These are phyloP conservation scores for Kodamaea sp. DNA, from an alignment of 1,139 yeast species.

Conservation along the genomic window DNA sequence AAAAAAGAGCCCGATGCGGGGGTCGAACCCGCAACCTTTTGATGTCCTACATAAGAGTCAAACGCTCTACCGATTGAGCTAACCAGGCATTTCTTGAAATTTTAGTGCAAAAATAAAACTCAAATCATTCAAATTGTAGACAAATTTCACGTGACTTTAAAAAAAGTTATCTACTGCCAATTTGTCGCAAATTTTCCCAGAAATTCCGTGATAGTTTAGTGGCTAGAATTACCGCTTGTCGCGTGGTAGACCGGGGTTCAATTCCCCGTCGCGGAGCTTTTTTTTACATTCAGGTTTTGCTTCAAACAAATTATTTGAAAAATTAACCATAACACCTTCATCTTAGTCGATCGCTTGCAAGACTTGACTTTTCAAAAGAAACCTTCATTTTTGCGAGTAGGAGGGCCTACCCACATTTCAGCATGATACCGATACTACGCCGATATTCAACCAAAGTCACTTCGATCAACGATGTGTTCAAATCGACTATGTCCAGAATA, in stretches of 20 bases:
- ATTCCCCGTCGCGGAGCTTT: constrained; percentile 66
- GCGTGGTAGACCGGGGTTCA: constrained; percentile 72
- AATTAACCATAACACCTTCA: too few species aligned
- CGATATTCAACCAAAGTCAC: constrained; percentile 4
- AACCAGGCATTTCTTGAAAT: constrained; percentile 27
- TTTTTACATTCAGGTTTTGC: constrained; percentile 14
- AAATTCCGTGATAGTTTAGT: constrained; percentile 46
- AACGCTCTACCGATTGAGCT: constrained; percentile 35
- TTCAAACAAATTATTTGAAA: too few species aligned
- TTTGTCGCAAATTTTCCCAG: neutral
- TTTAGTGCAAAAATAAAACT: too few species aligned
- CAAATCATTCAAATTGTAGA: too few species aligned
- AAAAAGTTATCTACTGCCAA: too few species aligned
- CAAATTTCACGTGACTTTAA: neutral
- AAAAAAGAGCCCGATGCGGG: constrained; percentile 24
- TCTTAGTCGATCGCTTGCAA: too few species aligned
- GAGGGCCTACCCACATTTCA: neutral
- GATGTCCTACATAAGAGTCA: constrained; percentile 24
- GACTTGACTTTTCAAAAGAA: too few species aligned
- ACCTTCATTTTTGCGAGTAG: too few species aligned
- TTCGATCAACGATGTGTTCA: constrained; percentile 13
- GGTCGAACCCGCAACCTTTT: constrained; percentile 23
- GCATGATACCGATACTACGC: constrained; percentile 9
- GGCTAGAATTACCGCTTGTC: constrained; percentile 52
- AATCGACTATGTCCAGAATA: constrained; percentile 39